These are phyloP conservation scores for Acidiella bohemica DNA, from an alignment of 495 filamentous ascomycete species.

Conservation along the genomic window DNA sequence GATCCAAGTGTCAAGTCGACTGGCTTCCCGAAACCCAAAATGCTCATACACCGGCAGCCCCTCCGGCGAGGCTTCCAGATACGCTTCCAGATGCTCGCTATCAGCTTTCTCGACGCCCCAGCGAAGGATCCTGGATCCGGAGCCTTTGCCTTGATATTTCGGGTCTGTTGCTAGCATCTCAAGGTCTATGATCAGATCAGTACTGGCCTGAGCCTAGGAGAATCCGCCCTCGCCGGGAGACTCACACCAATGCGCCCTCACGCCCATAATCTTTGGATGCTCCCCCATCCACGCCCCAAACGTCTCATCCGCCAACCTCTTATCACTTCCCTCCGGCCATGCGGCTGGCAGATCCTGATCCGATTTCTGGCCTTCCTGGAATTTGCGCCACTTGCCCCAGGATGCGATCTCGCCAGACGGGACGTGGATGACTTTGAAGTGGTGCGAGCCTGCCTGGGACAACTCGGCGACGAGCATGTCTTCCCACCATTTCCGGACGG, in stretches of 20 bases:
- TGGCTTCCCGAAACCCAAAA: slow-evolving; percentile 16
- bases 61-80: slow-evolving; percentile 18
- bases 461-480: slow-evolving; percentile 13
- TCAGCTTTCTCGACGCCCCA: slow-evolving; percentile 24
- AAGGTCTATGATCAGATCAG: slow-evolving; percentile 12
- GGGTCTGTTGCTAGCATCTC: slow-evolving; percentile 22
- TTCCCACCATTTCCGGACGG: slow-evolving; percentile 16
- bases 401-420: slow-evolving; percentile 4
- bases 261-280: slow-evolving; percentile 10
- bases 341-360: slow-evolving; percentile 11
- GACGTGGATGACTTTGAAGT: slow-evolving; percentile 12
- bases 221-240: no score
- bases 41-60: slow-evolving; percentile 17
- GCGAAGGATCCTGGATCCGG: slow-evolving; percentile 22
- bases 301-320: slow-evolving; percentile 10
- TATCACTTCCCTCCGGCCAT: slow-evolving; percentile 17
- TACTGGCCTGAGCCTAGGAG: no score
- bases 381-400: slow-evolving; percentile 10
- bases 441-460: slow-evolving; percentile 10
- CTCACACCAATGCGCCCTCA: slow-evolving; percentile 17
- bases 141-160: slow-evolving; percentile 21
- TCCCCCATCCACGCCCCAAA: slow-evolving; percentile 13
- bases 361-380: background rate
- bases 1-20: slow-evolving; percentile 10
- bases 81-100: slow-evolving; percentile 13